Evolutionary conservation across 176 grass and related monocot species (phyloP).

Genomic region (Paspalum notatum): DNA sequence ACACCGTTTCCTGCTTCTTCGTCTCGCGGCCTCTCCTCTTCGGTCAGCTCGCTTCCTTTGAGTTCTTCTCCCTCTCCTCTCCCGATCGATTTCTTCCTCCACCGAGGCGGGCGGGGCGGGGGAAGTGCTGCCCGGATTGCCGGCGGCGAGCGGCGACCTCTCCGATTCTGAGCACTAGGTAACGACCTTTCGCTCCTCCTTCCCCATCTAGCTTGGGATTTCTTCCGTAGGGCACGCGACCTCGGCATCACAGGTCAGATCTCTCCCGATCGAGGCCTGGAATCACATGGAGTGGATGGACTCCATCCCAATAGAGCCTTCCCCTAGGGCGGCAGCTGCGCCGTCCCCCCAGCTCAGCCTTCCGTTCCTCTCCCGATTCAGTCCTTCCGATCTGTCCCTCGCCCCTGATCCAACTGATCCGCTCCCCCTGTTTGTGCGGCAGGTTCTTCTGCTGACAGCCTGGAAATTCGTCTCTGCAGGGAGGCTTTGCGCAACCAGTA

Average conservation of each 20-base stretch:
- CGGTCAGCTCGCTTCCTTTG: constrained; percentile 7
- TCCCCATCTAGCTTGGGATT: neutral
- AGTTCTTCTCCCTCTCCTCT: neutral
- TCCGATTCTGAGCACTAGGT: neutral
- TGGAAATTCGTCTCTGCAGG: constrained; percentile 34
- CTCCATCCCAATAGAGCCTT: neutral
- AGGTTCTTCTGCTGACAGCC: neutral
- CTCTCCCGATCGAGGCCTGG: neutral
- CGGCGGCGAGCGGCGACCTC: constrained; percentile 1
- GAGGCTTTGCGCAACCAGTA: neutral
- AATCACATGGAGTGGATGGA: neutral
- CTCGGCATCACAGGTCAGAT: constrained; percentile 29
- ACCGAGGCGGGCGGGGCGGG: neutral
- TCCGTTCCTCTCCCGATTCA: neutral
- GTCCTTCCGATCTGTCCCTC: neutral
- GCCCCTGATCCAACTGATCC: neutral
- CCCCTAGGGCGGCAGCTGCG: neutral
- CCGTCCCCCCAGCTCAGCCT: no score
- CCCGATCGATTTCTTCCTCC: constrained; percentile 4
- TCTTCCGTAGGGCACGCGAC: neutral
- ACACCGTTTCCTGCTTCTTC: no score
- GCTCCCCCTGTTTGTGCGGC: neutral
- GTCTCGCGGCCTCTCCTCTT: no score
- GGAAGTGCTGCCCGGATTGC: constrained; percentile 23
- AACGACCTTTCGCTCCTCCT: neutral